phyloP scores from a whole-genome alignment of 345 rosid species.

The Salix dunnii region DNA sequence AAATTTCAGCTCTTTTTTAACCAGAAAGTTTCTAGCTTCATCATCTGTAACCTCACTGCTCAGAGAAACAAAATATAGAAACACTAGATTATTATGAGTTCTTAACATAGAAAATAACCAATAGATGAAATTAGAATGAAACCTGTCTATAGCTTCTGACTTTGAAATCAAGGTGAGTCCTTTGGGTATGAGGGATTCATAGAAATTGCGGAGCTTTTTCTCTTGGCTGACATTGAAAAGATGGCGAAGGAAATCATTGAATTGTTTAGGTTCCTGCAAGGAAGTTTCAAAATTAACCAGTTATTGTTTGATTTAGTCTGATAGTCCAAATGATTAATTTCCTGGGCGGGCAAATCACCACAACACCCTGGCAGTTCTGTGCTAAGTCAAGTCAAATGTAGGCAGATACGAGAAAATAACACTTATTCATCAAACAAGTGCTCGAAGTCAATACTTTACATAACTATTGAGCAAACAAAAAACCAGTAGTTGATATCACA shows the following conservation, averaged over 20 bases:
- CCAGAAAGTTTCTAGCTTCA: slow-evolving; percentile 44
- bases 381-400: not conserved
- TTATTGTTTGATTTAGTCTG: not conserved
- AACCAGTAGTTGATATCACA: not conserved
- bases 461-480: not conserved
- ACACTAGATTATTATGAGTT: slow-evolving; percentile 6
- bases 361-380: not conserved
- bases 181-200: slow-evolving; percentile 43
- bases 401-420: not conserved
- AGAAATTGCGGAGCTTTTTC: slow-evolving; percentile 37
- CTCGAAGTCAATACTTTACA: not conserved
- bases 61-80: slow-evolving; percentile 2
- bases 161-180: slow-evolving; percentile 60
- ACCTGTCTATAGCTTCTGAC: slow-evolving; percentile 89
- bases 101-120: not conserved
- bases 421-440: not conserved
- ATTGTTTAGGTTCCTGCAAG: slow-evolving; percentile 75
- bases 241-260: slow-evolving; percentile 54
- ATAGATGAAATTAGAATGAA: not conserved
- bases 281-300: slow-evolving; percentile 6
- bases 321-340: not conserved
- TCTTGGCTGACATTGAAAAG: slow-evolving; percentile 41
- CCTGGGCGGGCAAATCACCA: not conserved
- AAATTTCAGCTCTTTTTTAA: slow-evolving; percentile 8
- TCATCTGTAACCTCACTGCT: slow-evolving; percentile 68